phyloP scores from a whole-genome alignment of 1,284 basidiomycete species.

The Ustilago curta region DNA sequence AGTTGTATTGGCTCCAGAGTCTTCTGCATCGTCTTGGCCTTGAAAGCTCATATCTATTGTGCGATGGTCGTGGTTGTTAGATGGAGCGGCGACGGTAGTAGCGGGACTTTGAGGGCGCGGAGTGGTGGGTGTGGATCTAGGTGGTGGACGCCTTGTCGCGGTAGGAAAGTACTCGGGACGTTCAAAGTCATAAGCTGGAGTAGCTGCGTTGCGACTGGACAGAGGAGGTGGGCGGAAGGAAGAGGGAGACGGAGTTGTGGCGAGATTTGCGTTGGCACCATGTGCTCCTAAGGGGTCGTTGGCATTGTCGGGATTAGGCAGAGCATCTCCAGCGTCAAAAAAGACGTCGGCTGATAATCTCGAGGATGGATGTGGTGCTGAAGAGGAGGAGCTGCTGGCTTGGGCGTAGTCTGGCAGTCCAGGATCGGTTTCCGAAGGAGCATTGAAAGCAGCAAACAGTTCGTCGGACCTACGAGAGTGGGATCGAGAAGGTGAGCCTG shows the following conservation, averaged over 20 bases:
- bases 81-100: background rate
- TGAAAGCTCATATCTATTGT: constrained; percentile 42
- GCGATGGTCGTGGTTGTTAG: constrained; percentile 20
- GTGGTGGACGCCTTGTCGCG: constrained; percentile 22
- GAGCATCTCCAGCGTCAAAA: constrained; percentile 61
- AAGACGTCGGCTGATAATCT: constrained; percentile 48
- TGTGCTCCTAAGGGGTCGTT: constrained; percentile 47
- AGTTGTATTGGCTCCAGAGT: constrained; percentile 19
- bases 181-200: constrained; percentile 60
- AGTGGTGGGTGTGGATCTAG: constrained; percentile 26
- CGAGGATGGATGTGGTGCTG: constrained; percentile 4
- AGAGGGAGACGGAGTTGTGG: constrained; percentile 2
- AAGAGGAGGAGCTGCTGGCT: constrained; percentile 19
- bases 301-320: constrained; percentile 28
- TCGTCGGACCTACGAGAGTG: constrained; percentile 37
- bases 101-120: constrained; percentile 13
- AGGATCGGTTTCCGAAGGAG: constrained; percentile 24
- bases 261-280: constrained; percentile 28
- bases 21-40: constrained; percentile 26
- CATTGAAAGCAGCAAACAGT: constrained; percentile 46
- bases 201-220: constrained; percentile 8
- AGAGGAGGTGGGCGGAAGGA: constrained; percentile 12
- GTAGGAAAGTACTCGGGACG: constrained; percentile 58
- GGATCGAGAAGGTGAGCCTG: constrained; percentile 21
- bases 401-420: constrained; percentile 34